Conservation (phyloP, 495 filamentous ascomycete genomes). For the Aspergillus kassunensis region DNA sequence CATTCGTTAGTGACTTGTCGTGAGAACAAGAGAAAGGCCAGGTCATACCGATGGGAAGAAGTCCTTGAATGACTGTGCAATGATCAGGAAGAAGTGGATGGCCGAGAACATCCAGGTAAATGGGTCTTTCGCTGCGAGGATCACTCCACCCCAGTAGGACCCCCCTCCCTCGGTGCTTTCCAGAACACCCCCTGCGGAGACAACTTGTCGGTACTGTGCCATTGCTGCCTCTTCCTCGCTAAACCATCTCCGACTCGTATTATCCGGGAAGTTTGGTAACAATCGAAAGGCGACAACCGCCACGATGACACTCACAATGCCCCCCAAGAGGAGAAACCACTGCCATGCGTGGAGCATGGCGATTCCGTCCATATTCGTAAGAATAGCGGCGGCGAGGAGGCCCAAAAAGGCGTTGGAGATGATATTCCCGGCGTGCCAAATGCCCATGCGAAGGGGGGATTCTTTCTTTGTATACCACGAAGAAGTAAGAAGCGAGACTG, state of each 20-base stretch:
- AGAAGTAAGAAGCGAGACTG: conserved; percentile 8
- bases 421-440: conserved; percentile 15
- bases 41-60: conserved; percentile 12
- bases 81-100: conserved; percentile 13
- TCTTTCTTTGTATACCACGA: conserved; percentile 11
- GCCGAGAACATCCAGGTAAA: conserved; percentile 12
- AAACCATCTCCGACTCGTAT: conserved; percentile 10
- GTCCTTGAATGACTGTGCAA: conserved; percentile 15
- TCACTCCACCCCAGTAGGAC: conserved; percentile 7
- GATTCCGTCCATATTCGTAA: conserved; percentile 14
- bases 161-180: conserved; percentile 6
- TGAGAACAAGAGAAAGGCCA: no score
- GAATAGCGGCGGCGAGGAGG: conserved; percentile 12
- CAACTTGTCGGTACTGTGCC: conserved; percentile 10
- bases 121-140: conserved; percentile 10
- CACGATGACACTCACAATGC: conserved; percentile 10
- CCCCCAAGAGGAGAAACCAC: conserved; percentile 15
- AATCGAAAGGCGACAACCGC: conserved; percentile 1
- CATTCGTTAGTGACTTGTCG: no score
- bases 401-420: conserved; percentile 16
- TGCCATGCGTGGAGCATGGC: conserved; percentile 10
- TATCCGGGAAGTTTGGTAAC: conserved; percentile 11
- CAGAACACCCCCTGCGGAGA: conserved; percentile 7
- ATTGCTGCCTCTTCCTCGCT: conserved; percentile 11
- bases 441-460: conserved; percentile 12